Base-by-base conservation (phyloP, 2,329 filamentous ascomycete species). In the Allantophomopsis cytisporea region DNA sequence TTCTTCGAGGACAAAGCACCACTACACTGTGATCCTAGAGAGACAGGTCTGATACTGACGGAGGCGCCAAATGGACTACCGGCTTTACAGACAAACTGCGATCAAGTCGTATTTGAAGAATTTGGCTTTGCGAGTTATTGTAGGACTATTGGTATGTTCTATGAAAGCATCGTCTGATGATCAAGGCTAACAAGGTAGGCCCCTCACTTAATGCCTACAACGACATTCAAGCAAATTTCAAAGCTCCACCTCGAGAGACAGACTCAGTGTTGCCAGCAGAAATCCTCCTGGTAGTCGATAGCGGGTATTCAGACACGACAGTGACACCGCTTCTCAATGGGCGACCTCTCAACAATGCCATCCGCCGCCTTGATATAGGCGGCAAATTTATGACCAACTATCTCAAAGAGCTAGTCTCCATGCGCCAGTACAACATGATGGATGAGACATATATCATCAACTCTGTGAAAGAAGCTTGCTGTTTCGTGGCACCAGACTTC, bases 21-120 rank as follows among this genome's bases (percentile, higher is more conserved):
- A 20, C 62, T 77, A 49, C 71, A 67, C 50, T 86, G 82, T 57
- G 80, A 93, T 49, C 84, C 89, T 0, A 65, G 71, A 39, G 80
- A 89, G 40, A 91, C 86, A n/a, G 80, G 86, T 36, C 62, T 98
- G 41, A 63, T 98, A 4, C 69, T 96, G 38, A 78, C 83, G 1
- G 91, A 98, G 59, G 82, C 86, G 35, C 81, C 87, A 4, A 94
- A 93, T 60, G 78, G 80, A 4, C 69, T 94, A 41, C 78, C 81
- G 1, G 76, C 78, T 11, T 62, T 98, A 46, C 87, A 95, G 60
- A 75, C 80, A 31, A 91, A 95, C 56, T 87, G 85, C 50, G 91
- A 98, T 54, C 89, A 98, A 64, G 86, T 98, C 54, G 76, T 96
- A 1, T 96, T 98, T 65, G 91, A 98, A 56, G 88, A 96, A 56